Evolutionary conservation across 1,284 basidiomycete genomes (phyloP), one percentile per base, ranked within the genome.

Genomic region (Serendipita sp.): DNA sequence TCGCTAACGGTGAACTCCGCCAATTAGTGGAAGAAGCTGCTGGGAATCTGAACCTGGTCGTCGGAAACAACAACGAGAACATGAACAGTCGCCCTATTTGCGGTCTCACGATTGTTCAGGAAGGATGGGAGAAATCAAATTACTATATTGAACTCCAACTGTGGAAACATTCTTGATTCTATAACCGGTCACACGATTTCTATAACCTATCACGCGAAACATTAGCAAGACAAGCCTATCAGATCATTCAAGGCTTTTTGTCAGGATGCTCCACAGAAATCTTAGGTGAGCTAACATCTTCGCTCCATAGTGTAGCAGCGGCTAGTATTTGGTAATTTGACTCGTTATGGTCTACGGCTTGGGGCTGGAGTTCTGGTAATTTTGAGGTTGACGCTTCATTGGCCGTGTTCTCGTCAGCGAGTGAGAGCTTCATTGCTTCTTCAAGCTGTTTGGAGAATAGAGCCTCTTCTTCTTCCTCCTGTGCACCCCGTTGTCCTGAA

Each of bases 101-200:
- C 6, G 83, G 89, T 22, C 72, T 85, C 63, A 78, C 85, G 70
- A 79, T 93, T 38, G 74, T 83, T 30, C 83, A 83, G 64, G 82
- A 87, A 64, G 88, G 88, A 0, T 94, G 91, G 90, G 91, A 94
- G 71, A 76, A 87, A 67, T 91, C 88, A 22, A 91, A 91, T 73
- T 86, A 87, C 71, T 90, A 84, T 72, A 77, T 90, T 62, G 87
- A 90, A 69, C 72, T 89, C 63, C 74, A 76, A 62, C 73, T 82
- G 65, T 89, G 87, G 86, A 69, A 75, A 70, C 42, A 61, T 22
- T n/a, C 17, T 26, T 58, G 34, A 58, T 26, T n/a, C 29, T 22
- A 22, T 22, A 8, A 49, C 6, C 29, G 5, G 8, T 29, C 45
- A 44, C 12, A 44, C 12, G 42, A 44, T 44, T 12, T 44, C 42